Base-by-base conservation (phyloP, 176 grass and related monocot genomes). In the Eremochloa ophiuroides region DNA sequence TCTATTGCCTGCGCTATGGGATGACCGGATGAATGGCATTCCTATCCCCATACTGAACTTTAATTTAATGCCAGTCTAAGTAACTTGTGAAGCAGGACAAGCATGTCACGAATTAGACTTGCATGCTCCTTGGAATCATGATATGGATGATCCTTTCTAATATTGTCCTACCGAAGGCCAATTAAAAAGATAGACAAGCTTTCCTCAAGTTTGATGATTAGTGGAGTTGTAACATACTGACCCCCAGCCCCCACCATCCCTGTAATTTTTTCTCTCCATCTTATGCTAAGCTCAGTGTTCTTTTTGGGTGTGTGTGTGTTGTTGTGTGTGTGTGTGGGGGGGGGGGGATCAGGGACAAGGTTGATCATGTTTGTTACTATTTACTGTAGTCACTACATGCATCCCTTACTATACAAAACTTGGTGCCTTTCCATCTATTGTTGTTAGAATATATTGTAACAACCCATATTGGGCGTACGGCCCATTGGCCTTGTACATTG, bases 91-190 rank as follows among this genome's bases (percentile, higher is more conserved):
- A 69, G 35, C 78, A 50, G 60, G 39, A 50, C 22, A 0, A 20
- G 29, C 25, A 51, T 85, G 66, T 50, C n/a, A 75, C 33, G 48
- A 55, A 80, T 67, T 58, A 66, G 22, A 66, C 35, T 48, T 62
- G 25, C 22, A 37, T 78, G 33, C 27, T 73, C 28, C 33, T 29
- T 85, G 42, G 43, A 71, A 39, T 61, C 20, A 80, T 66, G 68
- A 80, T 65, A 23, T 37, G 47, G 25, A 82, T 7, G 38, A 68
- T 31, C 47, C 53, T 86, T 56, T 74, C 16, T 8, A 67, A 75
- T 38, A 38, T 80, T 80, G 74, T 63, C 20, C 14, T 81, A 33
- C 16, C 10, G 44, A 18, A 4, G 18, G 40, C 46, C 62, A 66
- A 33, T 27, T 67, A 4, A 37, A 72, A 70, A 48, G 46, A 68